Conservation (phyloP, 371 early-diverging fungal genomes). For the Mortierella sp. region DNA sequence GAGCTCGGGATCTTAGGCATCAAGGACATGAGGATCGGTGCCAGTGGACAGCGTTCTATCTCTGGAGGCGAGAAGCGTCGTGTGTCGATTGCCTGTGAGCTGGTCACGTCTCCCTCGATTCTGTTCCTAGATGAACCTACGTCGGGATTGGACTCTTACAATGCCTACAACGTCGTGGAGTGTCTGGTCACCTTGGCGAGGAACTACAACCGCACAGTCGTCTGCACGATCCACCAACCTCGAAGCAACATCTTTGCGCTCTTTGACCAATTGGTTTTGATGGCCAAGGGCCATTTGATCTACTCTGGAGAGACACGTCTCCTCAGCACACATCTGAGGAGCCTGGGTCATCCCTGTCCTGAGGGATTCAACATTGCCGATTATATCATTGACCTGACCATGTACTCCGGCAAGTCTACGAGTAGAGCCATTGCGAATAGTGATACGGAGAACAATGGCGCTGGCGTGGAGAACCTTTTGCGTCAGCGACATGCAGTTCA, state of each 20-base stretch:
- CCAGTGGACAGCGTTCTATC: conserved; percentile 80
- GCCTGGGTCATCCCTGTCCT: conserved; percentile 86
- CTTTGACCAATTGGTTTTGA: conserved; percentile 90
- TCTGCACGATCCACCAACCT: conserved; percentile 97
- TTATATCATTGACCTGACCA: conserved; percentile 85
- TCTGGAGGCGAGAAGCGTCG: conserved; percentile 96
- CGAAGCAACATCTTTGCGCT: conserved; percentile 90
- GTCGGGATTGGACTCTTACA: conserved; percentile 93
- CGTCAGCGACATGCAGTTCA: conserved; percentile 24
- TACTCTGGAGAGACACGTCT: conserved; percentile 80
- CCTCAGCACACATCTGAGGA: conserved; percentile 71
- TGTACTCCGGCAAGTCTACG: conserved; percentile 58
- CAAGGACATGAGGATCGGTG: conserved; percentile 77
- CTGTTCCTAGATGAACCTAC: conserved; percentile 94
- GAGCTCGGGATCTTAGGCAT: conserved; percentile 78
- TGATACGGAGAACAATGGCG: background rate
- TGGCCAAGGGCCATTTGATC: conserved; percentile 86
- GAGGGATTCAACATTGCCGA: conserved; percentile 95
- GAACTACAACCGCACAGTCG: conserved; percentile 86
- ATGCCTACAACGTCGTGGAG: conserved; percentile 92
- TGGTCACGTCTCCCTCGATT: conserved; percentile 86
- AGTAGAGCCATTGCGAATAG: conserved; percentile 2
- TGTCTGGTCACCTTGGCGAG: conserved; percentile 87
- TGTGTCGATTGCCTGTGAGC: conserved; percentile 92
- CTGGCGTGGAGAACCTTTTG: conserved; percentile 5